phyloP scores from a whole-genome alignment of 306 rosid genomes.

The Glycine tomentella region DNA sequence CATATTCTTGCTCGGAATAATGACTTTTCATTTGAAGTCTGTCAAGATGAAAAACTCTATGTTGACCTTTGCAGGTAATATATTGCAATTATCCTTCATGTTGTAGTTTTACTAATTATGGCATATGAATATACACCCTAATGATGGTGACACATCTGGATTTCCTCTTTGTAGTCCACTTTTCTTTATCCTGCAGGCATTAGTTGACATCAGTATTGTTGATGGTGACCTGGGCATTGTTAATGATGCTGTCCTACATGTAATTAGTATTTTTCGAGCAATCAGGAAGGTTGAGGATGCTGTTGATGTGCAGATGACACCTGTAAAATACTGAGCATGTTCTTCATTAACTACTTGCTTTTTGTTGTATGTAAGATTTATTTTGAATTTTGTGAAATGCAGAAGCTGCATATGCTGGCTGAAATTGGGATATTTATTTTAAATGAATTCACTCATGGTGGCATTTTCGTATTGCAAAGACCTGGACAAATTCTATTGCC shows the following conservation, averaged over 20 bases:
- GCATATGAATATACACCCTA: slow-evolving; percentile 16
- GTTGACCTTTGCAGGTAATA: slow-evolving; percentile 81
- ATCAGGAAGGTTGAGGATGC: slow-evolving; percentile 87
- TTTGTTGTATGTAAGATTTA: slow-evolving; percentile 31
- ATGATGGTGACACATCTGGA: slow-evolving; percentile 45
- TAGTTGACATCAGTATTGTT: slow-evolving; percentile 56
- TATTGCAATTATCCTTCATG: slow-evolving; percentile 24
- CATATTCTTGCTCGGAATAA: slow-evolving; percentile 77
- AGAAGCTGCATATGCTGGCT: slow-evolving; percentile 91
- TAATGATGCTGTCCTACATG: slow-evolving; percentile 62
- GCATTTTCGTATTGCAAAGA: slow-evolving; percentile 63
- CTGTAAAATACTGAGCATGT: slow-evolving; percentile 55
- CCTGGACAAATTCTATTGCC: slow-evolving; percentile 79
- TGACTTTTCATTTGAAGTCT: slow-evolving; percentile 64
- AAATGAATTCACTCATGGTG: slow-evolving; percentile 55
- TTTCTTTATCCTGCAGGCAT: slow-evolving; percentile 68
- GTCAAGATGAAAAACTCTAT: slow-evolving; percentile 63
- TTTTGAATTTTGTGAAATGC: slow-evolving; percentile 48
- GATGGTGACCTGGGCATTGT: slow-evolving; percentile 67
- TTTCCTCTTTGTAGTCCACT: slow-evolving; percentile 83
- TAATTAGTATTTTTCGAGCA: slow-evolving; percentile 79
- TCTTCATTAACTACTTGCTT: slow-evolving; percentile 25
- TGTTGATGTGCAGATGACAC: slow-evolving; percentile 60
- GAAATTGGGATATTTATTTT: slow-evolving; percentile 78
- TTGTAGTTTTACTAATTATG: slow-evolving; percentile 36